Evolutionary conservation across 2,329 filamentous ascomycete genomes (phyloP), one percentile per base, ranked within the genome.

Genomic region (Diaporthe capsici): DNA sequence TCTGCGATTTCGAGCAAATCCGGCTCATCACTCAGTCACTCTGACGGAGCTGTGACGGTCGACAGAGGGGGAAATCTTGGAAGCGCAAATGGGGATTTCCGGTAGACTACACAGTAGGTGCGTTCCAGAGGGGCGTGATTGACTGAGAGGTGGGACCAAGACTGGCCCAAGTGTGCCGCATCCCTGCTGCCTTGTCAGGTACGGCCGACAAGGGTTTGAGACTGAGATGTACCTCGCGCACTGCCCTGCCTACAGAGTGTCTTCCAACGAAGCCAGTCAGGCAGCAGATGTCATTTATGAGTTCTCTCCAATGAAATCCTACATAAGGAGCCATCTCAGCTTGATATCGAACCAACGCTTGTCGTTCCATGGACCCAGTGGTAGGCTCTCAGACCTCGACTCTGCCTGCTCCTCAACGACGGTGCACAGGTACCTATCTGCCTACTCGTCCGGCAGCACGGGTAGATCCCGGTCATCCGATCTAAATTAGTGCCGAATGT

Each of bases 401-500:
- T 20, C n/a, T 34, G 61, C 13, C 39, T 44, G 22, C 39, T 22
- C 31, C 39, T 63, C 17, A 10, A 42, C 28, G 3, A 25, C 39
- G 12, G 37, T 44, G 39, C 63, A 2, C 2, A 39, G 63, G 34
- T 68, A 68, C 65, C 47, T 53, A 68, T 34, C n/a, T 53, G n/a
- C 31, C 65, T 39, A 9, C 65, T 70, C 34, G 47, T 55, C 65
- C 49, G 49, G 65, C 65, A 70, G 51, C 44, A 63, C 71, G 71
- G 71, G 71, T 63, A 72, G 71, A 73, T 63, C 71, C 71, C 71
- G 15, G 57, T 63, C 57, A 39, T 63, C 44, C 53, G 71, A 65
- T 73, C 57, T 73, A 63, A 53, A 47, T 71, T 71, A 60, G 63
- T 70, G 51, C 53, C 63, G 61, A 58, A 74, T 67, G 65, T 71